Evolutionary conservation across 1,284 basidiomycete species (phyloP).

Genomic region (Irpex sp.): DNA sequence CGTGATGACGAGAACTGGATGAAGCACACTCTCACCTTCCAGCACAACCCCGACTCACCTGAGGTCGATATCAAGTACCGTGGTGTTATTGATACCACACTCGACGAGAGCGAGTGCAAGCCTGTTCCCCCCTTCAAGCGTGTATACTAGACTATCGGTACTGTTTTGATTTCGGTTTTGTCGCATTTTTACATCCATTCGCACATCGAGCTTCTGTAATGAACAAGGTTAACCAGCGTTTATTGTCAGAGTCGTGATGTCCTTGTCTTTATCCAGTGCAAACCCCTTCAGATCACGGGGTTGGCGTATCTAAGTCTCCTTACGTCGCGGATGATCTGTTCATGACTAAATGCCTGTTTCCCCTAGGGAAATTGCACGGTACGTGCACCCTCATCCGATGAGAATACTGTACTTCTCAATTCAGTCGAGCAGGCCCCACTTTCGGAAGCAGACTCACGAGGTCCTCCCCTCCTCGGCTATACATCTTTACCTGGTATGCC

Average conservation of each 20-base stretch:
- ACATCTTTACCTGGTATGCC: background rate
- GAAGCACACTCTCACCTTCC: constrained; percentile 91
- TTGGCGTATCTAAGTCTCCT: background rate
- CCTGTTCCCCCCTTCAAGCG: constrained; percentile 84
- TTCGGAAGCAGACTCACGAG: background rate
- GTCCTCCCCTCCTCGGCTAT: background rate
- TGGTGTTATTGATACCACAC: constrained; percentile 75
- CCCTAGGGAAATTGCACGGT: background rate
- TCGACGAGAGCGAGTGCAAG: constrained; percentile 97
- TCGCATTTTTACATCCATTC: background rate
- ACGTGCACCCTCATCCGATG: background rate
- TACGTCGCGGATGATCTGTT: background rate
- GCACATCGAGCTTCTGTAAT: background rate
- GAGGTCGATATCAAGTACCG: constrained; percentile 92
- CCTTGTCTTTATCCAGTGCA: too few relatives aligned
- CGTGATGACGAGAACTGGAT: constrained; percentile 90
- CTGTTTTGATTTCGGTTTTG: background rate
- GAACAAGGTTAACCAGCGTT: background rate
- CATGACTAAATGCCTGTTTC: background rate
- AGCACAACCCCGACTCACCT: constrained; percentile 65
- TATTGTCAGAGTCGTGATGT: background rate
- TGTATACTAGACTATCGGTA: constrained; percentile 52
- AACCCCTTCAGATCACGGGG: background rate
- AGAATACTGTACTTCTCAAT: background rate
- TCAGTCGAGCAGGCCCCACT: background rate